These are phyloP conservation scores for Tephrocybe rancida DNA, from an alignment of 768 basidiomycete species.

Conservation along the genomic window DNA sequence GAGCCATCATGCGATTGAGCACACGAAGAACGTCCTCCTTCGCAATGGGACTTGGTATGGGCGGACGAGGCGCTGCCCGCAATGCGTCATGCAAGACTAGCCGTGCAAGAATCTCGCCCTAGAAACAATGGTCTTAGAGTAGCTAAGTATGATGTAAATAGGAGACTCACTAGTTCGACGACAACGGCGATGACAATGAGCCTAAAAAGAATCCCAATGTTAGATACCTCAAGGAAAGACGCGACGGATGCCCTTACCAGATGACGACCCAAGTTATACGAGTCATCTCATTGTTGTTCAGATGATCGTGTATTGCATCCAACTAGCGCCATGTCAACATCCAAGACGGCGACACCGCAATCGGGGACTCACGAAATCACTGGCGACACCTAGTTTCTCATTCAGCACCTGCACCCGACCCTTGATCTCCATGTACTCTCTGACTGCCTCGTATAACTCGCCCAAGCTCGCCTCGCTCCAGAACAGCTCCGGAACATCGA, in stretches of 20 bases:
- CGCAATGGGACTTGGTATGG: conserved; percentile 24
- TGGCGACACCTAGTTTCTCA: conserved; percentile 84
- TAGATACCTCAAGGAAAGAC: conserved; percentile 17
- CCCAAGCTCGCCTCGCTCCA: conserved; percentile 93
- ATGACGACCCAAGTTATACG: conserved; percentile 72
- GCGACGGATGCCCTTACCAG: conserved; percentile 37
- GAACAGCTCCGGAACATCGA: conserved; percentile 93
- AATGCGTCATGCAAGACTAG: conserved; percentile 67
- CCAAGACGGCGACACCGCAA: neutral
- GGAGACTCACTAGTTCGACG: conserved; percentile 75
- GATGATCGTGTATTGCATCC: conserved; percentile 90
- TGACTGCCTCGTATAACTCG: conserved; percentile 87
- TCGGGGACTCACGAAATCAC: conserved; percentile 72
- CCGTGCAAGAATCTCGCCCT: conserved; percentile 86
- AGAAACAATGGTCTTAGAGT: neutral
- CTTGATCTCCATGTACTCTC: conserved; percentile 94
- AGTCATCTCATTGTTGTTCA: conserved; percentile 89
- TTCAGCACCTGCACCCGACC: conserved; percentile 83
- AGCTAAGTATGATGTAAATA: neutral
- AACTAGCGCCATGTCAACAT: conserved; percentile 57
- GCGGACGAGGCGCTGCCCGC: conserved; percentile 17
- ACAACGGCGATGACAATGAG: conserved; percentile 87
- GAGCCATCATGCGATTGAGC: conserved; percentile 42
- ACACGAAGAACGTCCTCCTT: conserved; percentile 42
- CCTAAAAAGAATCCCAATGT: conserved; percentile 45